phyloP scores from a whole-genome alignment of 148 eudicot genomes.

The Hydrangea macrophylla region DNA sequence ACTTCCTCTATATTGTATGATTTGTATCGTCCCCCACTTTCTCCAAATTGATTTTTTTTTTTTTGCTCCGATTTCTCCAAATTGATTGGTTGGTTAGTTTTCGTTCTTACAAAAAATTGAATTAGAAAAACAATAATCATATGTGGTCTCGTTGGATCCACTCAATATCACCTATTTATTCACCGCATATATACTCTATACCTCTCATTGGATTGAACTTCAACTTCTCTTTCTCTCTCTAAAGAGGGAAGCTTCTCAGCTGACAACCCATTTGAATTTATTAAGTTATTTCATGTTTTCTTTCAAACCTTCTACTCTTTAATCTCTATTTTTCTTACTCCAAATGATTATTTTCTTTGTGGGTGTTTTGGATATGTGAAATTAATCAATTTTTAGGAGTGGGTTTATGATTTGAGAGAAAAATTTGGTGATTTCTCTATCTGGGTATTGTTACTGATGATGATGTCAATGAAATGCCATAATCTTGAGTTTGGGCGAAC shows the following conservation, averaged over 20 bases:
- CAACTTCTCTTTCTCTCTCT: neutral
- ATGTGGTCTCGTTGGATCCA: constrained; percentile 25
- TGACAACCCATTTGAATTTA: neutral
- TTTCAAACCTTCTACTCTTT: neutral
- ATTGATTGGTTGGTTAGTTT: neutral
- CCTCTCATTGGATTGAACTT: neutral
- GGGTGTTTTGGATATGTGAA: constrained; percentile 20
- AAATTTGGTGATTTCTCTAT: constrained; percentile 18
- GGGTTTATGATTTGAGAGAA: constrained; percentile 26
- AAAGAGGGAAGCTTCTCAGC: neutral
- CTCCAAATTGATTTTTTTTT: no score
- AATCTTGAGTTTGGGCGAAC: constrained; percentile 64
- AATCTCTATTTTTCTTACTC: neutral
- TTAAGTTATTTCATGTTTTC: neutral
- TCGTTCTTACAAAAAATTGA: neutral
- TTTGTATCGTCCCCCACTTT: no score
- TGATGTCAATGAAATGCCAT: constrained; percentile 68
- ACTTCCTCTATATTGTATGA: neutral
- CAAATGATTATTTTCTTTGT: constrained; percentile 10
- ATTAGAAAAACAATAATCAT: neutral
- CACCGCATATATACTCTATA: neutral
- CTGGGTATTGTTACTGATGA: constrained; percentile 30
- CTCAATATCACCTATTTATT: constrained; percentile 9
- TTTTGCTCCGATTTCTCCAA: no score
- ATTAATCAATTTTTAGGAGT: constrained; percentile 31